phyloP scores from a whole-genome alignment of 1,139 yeast species.

The Wickerhamomyces sp. region DNA sequence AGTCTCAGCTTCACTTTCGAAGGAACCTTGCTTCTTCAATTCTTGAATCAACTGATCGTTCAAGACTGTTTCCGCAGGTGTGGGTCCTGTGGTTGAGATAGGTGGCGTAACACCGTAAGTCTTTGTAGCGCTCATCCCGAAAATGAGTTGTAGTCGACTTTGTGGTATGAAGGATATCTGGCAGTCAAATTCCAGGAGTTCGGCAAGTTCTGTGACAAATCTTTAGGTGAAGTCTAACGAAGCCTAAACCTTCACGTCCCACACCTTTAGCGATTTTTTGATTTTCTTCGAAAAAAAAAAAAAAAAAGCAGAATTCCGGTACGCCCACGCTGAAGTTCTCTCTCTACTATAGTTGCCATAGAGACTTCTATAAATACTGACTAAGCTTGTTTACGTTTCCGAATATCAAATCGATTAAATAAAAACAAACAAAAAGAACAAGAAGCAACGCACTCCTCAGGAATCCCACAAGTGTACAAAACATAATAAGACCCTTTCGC shows the following conservation, averaged over 20 bases:
- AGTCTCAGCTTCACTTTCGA: slow-evolving; percentile 81
- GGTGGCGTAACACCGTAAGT: slow-evolving; percentile 86
- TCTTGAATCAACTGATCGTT: slow-evolving; percentile 78
- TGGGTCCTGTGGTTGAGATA: slow-evolving; percentile 77
- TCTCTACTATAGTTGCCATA: no score
- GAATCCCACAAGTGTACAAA: no score
- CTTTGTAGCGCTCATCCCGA: slow-evolving; percentile 10
- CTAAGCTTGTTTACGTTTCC: neutral
- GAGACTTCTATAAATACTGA: neutral
- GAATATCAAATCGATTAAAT: neutral
- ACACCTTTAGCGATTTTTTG: no score
- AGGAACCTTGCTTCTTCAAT: slow-evolving; percentile 78
- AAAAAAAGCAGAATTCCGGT: no score
- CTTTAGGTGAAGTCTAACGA: no score
- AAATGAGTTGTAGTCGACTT: no score
- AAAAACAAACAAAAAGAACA: neutral
- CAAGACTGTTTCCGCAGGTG: slow-evolving; percentile 67
- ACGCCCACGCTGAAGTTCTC: no score
- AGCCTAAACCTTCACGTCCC: no score
- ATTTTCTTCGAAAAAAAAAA: no score
- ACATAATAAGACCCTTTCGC: neutral
- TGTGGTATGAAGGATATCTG: no score
- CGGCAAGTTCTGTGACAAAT: no score
- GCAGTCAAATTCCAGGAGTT: no score
- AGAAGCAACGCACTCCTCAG: neutral